Conservation (phyloP, 176 grass and related monocot genomes). For the Typha latifolia region DNA sequence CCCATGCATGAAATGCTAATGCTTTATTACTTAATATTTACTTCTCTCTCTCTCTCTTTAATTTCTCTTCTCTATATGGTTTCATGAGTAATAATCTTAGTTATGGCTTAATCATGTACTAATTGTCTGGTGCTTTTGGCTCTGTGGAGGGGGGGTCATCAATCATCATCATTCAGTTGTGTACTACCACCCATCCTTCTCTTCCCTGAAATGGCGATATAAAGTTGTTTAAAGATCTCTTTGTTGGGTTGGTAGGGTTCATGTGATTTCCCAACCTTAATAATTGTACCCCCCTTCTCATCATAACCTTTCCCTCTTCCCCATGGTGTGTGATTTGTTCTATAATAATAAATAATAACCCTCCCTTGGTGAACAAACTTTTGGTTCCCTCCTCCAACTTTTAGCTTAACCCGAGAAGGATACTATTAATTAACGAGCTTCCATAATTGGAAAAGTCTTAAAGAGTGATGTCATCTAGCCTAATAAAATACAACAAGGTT, state of each 20-base stretch:
- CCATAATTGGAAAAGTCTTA: slow-evolving; percentile 1
- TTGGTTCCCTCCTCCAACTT: background rate
- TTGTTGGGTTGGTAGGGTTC: slow-evolving; percentile 72
- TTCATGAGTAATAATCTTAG: too few relatives aligned
- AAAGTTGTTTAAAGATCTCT: slow-evolving; percentile 35
- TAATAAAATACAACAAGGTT: background rate
- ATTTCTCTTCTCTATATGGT: too few relatives aligned
- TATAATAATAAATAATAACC: too few relatives aligned
- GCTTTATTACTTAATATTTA: too few relatives aligned
- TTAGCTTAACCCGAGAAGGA: background rate
- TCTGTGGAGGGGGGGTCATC: too few relatives aligned
- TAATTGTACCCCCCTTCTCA: background rate
- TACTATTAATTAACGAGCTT: background rate
- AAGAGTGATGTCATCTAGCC: background rate
- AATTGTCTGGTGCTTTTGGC: too few relatives aligned
- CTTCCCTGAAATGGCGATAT: slow-evolving; percentile 13
- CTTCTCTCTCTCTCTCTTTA: too few relatives aligned
- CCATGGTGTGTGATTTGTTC: slow-evolving; percentile 18
- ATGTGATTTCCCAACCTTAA: slow-evolving; percentile 26
- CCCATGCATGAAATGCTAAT: too few relatives aligned
- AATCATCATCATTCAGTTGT: slow-evolving; percentile 36
- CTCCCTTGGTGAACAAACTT: background rate
- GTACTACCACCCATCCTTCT: background rate
- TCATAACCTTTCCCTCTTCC: slow-evolving; percentile 23
- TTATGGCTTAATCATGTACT: too few relatives aligned